Evolutionary conservation across 805 yeast species (phyloP).

Genomic region (Barnettozyma wickerhamii): DNA sequence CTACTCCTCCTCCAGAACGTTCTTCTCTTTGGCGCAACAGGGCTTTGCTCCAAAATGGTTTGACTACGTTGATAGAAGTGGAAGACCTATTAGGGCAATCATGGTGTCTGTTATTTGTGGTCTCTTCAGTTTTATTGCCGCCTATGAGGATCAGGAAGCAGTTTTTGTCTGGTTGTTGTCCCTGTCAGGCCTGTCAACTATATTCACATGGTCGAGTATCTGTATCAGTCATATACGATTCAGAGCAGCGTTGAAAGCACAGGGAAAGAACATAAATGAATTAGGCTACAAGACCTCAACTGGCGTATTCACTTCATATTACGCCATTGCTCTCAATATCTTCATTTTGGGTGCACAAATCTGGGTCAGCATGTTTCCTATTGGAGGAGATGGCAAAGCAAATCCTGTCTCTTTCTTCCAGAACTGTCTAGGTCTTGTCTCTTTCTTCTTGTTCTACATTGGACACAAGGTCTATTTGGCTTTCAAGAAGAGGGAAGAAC

Average conservation of each 20-base stretch:
- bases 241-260: constrained; percentile 52
- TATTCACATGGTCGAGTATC: constrained; percentile 60
- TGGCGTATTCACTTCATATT: constrained; percentile 51
- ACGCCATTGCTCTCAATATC: constrained; percentile 44
- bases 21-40: constrained; percentile 65
- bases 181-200: constrained; percentile 55
- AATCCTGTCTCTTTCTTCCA: constrained; percentile 45
- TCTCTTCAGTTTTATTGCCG: constrained; percentile 62
- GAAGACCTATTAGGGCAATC: constrained; percentile 58
- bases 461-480: constrained; percentile 46
- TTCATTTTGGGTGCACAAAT: constrained; percentile 56
- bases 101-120: constrained; percentile 49
- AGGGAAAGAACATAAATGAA: constrained; percentile 47
- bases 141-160: constrained; percentile 50
- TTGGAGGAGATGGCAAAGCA: constrained; percentile 37
- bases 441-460: constrained; percentile 39
- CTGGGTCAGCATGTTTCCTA: constrained; percentile 62
- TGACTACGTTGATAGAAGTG: constrained; percentile 51
- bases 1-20: constrained; percentile 67
- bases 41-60: constrained; percentile 57
- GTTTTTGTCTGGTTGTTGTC: constrained; percentile 65
- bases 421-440: constrained; percentile 48
- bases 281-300: constrained; percentile 49
- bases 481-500: constrained; percentile 19
- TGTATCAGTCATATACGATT: constrained; percentile 55